Conservation (phyloP, 805 yeast species). For the Candida lessepsii region DNA sequence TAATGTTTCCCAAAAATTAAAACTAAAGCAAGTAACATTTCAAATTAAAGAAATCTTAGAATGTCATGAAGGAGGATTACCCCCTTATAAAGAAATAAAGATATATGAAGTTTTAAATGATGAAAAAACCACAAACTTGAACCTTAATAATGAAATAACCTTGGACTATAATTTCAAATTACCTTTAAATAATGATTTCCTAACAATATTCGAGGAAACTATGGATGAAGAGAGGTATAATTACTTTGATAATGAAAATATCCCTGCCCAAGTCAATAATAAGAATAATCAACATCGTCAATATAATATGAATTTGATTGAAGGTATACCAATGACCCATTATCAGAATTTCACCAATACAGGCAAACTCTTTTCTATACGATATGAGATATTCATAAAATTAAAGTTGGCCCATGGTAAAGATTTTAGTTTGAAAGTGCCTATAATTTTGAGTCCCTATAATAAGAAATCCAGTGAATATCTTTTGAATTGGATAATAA, state of each 20-base stretch:
- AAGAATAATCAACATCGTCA: slow-evolving; percentile 23
- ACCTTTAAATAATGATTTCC: slow-evolving; percentile 38
- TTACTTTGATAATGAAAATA: slow-evolving; percentile 7
- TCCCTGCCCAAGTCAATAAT: slow-evolving; percentile 14
- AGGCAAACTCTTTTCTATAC: slow-evolving; percentile 50
- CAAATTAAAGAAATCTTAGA: slow-evolving; percentile 56
- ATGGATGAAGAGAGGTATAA: slow-evolving; percentile 3
- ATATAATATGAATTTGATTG: slow-evolving; percentile 27
- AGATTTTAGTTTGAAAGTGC: slow-evolving; percentile 49
- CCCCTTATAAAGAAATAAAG: slow-evolving; percentile 46
- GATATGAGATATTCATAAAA: slow-evolving; percentile 51
- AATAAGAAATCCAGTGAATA: slow-evolving; percentile 47
- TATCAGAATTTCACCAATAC: slow-evolving; percentile 50
- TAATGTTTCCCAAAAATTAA: slow-evolving; percentile 29
- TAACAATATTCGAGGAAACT: slow-evolving; percentile 22
- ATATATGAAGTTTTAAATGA: slow-evolving; percentile 34
- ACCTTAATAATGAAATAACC: slow-evolving; percentile 28
- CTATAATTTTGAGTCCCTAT: slow-evolving; percentile 55
- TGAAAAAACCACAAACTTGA: slow-evolving; percentile 18
- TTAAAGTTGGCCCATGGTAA: slow-evolving; percentile 49
- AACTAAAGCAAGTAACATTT: slow-evolving; percentile 44
- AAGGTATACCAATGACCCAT: slow-evolving; percentile 44
- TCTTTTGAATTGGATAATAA: slow-evolving; percentile 50
- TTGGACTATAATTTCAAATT: slow-evolving; percentile 25
- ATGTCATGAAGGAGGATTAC: slow-evolving; percentile 50